Base-by-base conservation (phyloP, 2,329 filamentous ascomycete species). In the Cercospora nicotianae region DNA sequence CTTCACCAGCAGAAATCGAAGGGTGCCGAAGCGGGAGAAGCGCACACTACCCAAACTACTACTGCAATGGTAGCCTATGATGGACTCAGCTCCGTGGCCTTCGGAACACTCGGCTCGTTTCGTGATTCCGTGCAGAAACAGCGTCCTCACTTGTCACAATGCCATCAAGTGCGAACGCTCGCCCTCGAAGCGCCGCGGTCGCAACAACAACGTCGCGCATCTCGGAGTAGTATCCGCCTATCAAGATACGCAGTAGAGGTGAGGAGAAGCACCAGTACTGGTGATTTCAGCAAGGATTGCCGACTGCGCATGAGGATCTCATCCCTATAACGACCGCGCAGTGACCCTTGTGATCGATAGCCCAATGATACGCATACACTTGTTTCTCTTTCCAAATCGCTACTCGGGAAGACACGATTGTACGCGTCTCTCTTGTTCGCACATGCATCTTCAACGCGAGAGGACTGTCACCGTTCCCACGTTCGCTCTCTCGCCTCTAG, bases 251-350 rank as follows among this genome's bases (percentile, higher is more conserved):
- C 20, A 36, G 55, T 33, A 31, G 30, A 18, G 16, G n/a, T 59
- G 55, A 59, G 55, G 55, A 59, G 55, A 59, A 59, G 4, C 30
- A 31, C 55, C 55, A 59, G 55, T 20, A 5, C 31, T 59, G 28
- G 8, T 36, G 55, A 36, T 59, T 59, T 18, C 55, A 36, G 55
- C 55, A 59, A 59, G 55, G 55, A 59, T 59, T n/a, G 28, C 30
- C 55, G 28, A 59, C 18, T 23, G 9, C 30, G 28, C 28, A 36
- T 59, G 55, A 31, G 55, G 16, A 59, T 59, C 55, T 33, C 31
- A 31, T 59, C 16, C 53, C 53, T 57, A 31, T 23, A 26, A 36
- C 30, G 55, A 36, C 48, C 48, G 20, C 23, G 45, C 48, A 55
- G 55, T 20, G 28, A 28, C 12, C 30, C 26, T 33, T 31, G 28